Evolutionary conservation across 352 stramenopile species (phyloP), one percentile per base, ranked within the genome.

Genomic region (Pythium utonaiense): DNA sequence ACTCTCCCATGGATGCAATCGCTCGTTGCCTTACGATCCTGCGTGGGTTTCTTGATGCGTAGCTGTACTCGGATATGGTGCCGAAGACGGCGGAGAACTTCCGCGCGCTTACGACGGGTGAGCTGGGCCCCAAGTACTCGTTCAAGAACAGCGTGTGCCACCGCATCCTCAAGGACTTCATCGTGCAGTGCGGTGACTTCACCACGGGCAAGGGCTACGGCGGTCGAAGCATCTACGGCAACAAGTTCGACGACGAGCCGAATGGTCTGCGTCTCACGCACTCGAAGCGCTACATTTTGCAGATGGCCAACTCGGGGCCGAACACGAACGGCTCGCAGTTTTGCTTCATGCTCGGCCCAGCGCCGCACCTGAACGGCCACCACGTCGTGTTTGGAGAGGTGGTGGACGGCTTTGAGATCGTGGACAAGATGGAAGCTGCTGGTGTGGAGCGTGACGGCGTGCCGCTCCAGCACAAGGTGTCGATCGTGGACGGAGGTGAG

Each of bases 311-410:
- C 71, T 84, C 89, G 33, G 97, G 97, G 0, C 85, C 78, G 21
- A 93, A 98, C 73, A 99, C 98, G 6, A 99, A 99, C 68, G 97
- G 97, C 24, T 98, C 83, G 53, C 98, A 99, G 77, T 99, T 99
- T 74, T 99, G 99, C 77, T 99, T 99, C 57, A 99, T 93, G 83
- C 64, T 95, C 49, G 75, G 71, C 42, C 58, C 82, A 0, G 68
- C 80, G 36, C 80, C 80, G 22, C 80, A 91, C 67, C 66, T 95
- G 36, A 91, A 95, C 60, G 86, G 86, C 59, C 78, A 88, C 52
- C 86, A 95, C 60, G 83, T 92, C 22, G 80, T 95, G 24, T 95
- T 95, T 63, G 86, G 86, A n/a, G 77, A 93, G 60, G 80, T 95
- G 31, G 73, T 93, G 14, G 86, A 91, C 8, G 86, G 86, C 19